A percentile compares a stretch with the other conserved stretches of the same genome.
Conservation (phyloP, 2,329 filamentous ascomycete genomes). For the Fusarium sp. region DNA sequence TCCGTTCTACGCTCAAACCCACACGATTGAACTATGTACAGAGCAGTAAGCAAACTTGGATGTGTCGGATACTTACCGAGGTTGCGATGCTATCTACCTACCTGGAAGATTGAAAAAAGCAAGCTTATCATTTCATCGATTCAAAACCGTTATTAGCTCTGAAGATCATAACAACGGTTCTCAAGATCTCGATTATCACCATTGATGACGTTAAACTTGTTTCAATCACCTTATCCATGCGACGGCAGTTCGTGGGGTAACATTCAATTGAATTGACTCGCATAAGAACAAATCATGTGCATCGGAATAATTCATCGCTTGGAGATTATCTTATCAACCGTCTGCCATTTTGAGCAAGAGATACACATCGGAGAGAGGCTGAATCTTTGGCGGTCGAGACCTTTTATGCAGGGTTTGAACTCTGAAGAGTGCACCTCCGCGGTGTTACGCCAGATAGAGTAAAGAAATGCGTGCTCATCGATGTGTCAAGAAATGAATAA, state of each 20-base stretch:
- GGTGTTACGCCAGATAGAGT: not conserved
- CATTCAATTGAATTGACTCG: not conserved
- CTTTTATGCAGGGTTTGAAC: not conserved
- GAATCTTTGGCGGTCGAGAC: not conserved
- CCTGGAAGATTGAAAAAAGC: not conserved
- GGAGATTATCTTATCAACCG: not conserved
- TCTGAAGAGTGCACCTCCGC: constrained; percentile 9
- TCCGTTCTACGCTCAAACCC: too few relatives aligned
- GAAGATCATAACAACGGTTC: not conserved
- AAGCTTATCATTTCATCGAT: not conserved
- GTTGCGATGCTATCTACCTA: not conserved
- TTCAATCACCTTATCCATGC: not conserved
- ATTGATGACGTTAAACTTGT: not conserved
- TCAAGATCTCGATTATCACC: not conserved
- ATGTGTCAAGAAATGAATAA: constrained; percentile 34
- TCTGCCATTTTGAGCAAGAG: not conserved
- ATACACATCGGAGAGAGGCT: not conserved
- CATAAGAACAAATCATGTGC: not conserved
- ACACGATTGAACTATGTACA: too few relatives aligned
- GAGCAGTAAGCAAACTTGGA: too few relatives aligned
- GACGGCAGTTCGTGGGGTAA: not conserved
- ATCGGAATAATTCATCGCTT: not conserved
- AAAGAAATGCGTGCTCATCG: not conserved
- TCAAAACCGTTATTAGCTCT: not conserved
- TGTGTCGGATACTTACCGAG: not conserved